Percentiles rank a stretch among this genome's conserved stretches.
phyloP scores from a whole-genome alignment of 139 green algal species.

The Axilococcus clingmanii region DNA sequence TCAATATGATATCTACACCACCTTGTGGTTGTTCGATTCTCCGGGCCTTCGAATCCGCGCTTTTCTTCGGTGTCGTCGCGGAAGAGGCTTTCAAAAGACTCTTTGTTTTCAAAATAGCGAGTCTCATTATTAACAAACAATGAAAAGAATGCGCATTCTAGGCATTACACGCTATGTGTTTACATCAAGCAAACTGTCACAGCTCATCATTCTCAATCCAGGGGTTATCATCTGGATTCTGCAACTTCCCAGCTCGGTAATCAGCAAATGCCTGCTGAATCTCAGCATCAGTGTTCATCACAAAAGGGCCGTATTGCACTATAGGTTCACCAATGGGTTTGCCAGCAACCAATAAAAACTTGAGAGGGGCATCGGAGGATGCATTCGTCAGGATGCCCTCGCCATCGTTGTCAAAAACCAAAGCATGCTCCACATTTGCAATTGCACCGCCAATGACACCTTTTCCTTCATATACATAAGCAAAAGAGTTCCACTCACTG shows the following conservation, averaged over 20 bases:
- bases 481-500: conserved; percentile 56
- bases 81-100: too few relatives aligned
- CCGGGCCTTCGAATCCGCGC: too few relatives aligned
- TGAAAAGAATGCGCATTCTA: too few relatives aligned
- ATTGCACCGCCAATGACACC: conserved; percentile 46
- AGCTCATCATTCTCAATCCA: conserved; percentile 47
- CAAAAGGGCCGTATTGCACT: conserved; percentile 68
- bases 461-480: conserved; percentile 65
- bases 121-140: too few relatives aligned
- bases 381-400: conserved; percentile 16
- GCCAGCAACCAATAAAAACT: conserved; percentile 72
- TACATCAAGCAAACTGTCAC: too few relatives aligned
- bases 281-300: conserved; percentile 74
- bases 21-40: background rate
- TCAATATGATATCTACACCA: conserved; percentile 63
- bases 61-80: too few relatives aligned
- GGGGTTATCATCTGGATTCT: conserved; percentile 62
- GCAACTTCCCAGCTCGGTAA: conserved; percentile 53
- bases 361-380: conserved; percentile 20
- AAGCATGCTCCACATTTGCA: conserved; percentile 37
- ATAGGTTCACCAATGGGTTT: conserved; percentile 80
- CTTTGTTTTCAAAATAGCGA: too few relatives aligned
- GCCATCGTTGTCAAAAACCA: conserved; percentile 30
- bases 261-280: conserved; percentile 69
- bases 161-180: too few relatives aligned